These are phyloP conservation scores for Taiozyma sp. DNA, from an alignment of 1,139 yeast species.

Conservation along the genomic window DNA sequence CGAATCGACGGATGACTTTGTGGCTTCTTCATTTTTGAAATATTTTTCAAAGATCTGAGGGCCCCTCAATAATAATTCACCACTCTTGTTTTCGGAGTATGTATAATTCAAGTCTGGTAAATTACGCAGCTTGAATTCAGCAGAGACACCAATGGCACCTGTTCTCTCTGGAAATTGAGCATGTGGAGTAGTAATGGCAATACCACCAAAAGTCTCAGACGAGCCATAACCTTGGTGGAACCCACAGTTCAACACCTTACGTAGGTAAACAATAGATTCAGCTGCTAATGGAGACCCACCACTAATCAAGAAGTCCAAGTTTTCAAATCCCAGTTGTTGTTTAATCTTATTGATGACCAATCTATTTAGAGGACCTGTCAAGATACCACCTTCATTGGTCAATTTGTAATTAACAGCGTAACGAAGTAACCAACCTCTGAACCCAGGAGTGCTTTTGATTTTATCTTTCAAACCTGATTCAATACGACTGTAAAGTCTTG, in stretches of 20 bases:
- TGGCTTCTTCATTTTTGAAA: conserved; percentile 39
- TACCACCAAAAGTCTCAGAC: conserved; percentile 51
- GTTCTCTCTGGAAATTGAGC: conserved; percentile 48
- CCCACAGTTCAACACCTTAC: conserved; percentile 43
- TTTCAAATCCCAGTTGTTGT: conserved; percentile 39
- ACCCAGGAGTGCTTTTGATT: conserved; percentile 23
- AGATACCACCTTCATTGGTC: conserved; percentile 33
- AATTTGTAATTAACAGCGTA: conserved; percentile 23
- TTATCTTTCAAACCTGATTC: conserved; percentile 43
- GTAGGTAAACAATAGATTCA: conserved; percentile 40
- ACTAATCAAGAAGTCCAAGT: conserved; percentile 32
- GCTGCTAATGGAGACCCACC: conserved; percentile 54
- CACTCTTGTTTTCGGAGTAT: conserved; percentile 36
- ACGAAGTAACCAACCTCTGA: conserved; percentile 22
- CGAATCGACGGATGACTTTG: conserved; percentile 32
- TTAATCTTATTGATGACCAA: conserved; percentile 37
- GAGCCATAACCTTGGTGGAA: conserved; percentile 51
- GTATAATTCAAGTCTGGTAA: conserved; percentile 47
- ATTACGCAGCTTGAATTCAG: conserved; percentile 46
- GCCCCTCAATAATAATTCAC: conserved; percentile 48
- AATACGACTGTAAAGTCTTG: conserved; percentile 46
- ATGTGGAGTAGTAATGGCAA: conserved; percentile 34
- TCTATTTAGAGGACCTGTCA: conserved; percentile 36
- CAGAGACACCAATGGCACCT: conserved; percentile 45
- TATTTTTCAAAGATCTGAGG: conserved; percentile 44